Evolutionary conservation across 768 basidiomycete species (phyloP).

Genomic region (Candolleomyces efflorescens): DNA sequence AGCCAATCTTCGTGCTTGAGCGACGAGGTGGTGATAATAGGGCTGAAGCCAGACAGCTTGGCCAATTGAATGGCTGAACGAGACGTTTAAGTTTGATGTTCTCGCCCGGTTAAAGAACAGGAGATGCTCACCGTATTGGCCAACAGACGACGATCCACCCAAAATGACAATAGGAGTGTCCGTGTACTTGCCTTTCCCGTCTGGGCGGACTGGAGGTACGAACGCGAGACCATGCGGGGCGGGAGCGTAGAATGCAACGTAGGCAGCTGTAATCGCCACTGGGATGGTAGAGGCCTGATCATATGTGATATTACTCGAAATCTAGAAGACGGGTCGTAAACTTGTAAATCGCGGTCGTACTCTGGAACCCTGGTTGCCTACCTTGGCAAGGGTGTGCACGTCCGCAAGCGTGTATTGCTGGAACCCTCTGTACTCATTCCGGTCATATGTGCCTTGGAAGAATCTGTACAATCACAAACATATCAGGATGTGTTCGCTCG

Average conservation of each 20-base stretch:
- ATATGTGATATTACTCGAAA: slow-evolving; percentile 31
- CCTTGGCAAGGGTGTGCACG: slow-evolving; percentile 35
- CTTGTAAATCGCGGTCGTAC: too few species aligned
- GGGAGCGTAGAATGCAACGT: slow-evolving; percentile 27
- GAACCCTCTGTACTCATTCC: slow-evolving; percentile 31
- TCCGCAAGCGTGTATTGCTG: slow-evolving; percentile 37
- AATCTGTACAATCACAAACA: slow-evolving; percentile 24
- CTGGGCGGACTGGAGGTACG: slow-evolving; percentile 18
- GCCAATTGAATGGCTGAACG: slow-evolving; percentile 32
- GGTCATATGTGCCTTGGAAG: slow-evolving; percentile 32
- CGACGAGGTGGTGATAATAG: slow-evolving; percentile 37
- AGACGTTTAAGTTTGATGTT: too few species aligned
- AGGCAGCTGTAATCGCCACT: slow-evolving; percentile 33
- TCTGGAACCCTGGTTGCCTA: neutral
- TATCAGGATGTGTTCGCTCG: slow-evolving; percentile 8
- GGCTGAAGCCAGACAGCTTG: slow-evolving; percentile 32
- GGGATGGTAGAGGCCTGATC: slow-evolving; percentile 41
- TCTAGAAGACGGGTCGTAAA: slow-evolving; percentile 13
- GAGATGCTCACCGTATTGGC: slow-evolving; percentile 19
- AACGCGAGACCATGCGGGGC: slow-evolving; percentile 20
- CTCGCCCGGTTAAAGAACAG: neutral
- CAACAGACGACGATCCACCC: slow-evolving; percentile 25
- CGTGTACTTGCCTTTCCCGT: slow-evolving; percentile 22
- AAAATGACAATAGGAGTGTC: slow-evolving; percentile 26
- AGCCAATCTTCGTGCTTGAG: slow-evolving; percentile 23